phyloP scores from a whole-genome alignment of 2,329 filamentous ascomycete species.

The Arthroderma sp. region DNA sequence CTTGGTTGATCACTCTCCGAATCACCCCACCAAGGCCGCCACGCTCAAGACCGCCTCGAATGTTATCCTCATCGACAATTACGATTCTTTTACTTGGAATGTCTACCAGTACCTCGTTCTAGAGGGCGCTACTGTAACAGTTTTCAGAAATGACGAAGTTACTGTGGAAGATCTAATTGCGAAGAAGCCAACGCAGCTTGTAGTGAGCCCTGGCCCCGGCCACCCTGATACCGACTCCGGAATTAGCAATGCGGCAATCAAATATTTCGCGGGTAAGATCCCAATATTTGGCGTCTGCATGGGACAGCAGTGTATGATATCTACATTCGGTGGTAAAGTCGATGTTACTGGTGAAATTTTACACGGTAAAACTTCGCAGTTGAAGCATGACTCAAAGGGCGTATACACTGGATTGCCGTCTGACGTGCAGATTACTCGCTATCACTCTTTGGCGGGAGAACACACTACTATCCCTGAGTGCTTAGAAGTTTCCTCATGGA shows the following conservation, averaged over 20 bases:
- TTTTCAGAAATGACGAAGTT: constrained; percentile 86
- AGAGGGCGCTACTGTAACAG: constrained; percentile 83
- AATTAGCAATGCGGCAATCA: constrained; percentile 81
- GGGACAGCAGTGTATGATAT: constrained; percentile 97
- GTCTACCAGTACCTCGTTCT: constrained; percentile 96
- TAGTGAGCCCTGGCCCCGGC: constrained; percentile 88
- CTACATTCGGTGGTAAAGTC: constrained; percentile 82
- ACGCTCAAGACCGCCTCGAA: constrained; percentile 72
- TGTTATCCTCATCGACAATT: constrained; percentile 93
- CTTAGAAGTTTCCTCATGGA: constrained; percentile 85
- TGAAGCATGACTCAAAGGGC: constrained; percentile 83
- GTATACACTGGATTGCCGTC: constrained; percentile 73
- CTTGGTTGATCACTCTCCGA: constrained; percentile 68
- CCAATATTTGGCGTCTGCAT: constrained; percentile 97
- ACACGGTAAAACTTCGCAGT: constrained; percentile 87
- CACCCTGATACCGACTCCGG: constrained; percentile 87
- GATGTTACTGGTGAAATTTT: constrained; percentile 90
- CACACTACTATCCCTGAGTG: constrained; percentile 72
- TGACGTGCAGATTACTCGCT: constrained; percentile 76
- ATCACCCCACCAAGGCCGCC: constrained; percentile 58
- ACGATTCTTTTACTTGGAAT: constrained; percentile 99
- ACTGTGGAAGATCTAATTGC: constrained; percentile 69
- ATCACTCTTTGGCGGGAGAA: constrained; percentile 90
- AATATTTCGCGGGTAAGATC: constrained; percentile 84
- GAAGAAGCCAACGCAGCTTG: constrained; percentile 79